Evolutionary conservation across 768 basidiomycete genomes (phyloP), one percentile per base, ranked within the genome.

Genomic region (Lentinula lateritia): DNA sequence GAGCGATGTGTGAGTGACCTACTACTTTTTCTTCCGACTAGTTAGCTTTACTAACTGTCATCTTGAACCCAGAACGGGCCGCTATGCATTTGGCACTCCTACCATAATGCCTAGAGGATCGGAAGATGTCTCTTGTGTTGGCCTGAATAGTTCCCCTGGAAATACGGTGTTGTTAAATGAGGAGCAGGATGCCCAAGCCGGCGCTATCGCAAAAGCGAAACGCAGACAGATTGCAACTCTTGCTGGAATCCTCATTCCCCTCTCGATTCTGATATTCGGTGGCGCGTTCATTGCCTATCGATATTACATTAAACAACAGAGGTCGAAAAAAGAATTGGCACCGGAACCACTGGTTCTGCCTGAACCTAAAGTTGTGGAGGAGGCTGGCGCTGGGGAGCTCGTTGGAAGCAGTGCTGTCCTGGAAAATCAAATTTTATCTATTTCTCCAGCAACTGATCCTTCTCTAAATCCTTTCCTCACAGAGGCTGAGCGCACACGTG

Each of bases 1-100:
- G 52, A 70, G 70, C 43, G 76, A 82, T 66, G 69, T 72, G 81
- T 82, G 61, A 74, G 81, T 75, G 13, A 10, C 46, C 64, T 46
- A 28, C 28, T 28, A 28, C 28, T 28, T 28, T 28, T 28, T 28
- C 28, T 28, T 28, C 28, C 3, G 28, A 28, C 28, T 28, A 4
- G 28, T 28, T 28, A 28, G 28, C 28, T 28, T 28, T 28, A n/a
- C n/a, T n/a, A 28, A 53, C 34, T 23, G 36, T 7, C 48, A 23
- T 39, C n/a, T 46, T 32, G 42, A 60, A 43, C 53, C 43, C 64
- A 81, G 79, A n/a, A 74, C 72, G 36, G 77, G 76, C 10, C 69
- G 69, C 41, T 75, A 74, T 71, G 76, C 73, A 3, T 55, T 62
- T 38, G 70, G 72, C 43, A 72, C 71, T n/a, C 69, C 71, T 5